A percentile compares a stretch with the other conserved stretches of the same genome.
Evolutionary conservation across 768 basidiomycete species (phyloP).

Genomic region (Phlegmacium glaucopus): DNA sequence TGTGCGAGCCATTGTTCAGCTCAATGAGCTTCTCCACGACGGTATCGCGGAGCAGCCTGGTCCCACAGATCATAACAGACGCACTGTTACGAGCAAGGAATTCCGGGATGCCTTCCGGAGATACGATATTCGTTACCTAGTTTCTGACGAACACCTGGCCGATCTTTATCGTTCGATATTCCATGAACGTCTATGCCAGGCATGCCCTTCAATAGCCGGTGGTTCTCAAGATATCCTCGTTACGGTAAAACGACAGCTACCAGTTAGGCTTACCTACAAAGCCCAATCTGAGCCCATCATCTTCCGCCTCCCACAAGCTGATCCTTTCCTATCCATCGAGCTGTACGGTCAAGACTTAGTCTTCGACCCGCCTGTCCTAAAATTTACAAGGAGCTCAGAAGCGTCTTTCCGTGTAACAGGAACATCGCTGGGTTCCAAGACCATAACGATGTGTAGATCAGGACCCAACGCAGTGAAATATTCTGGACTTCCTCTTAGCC

Average conservation of each 20-base stretch:
- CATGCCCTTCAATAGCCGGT: constrained; percentile 42
- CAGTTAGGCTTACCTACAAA: constrained; percentile 80
- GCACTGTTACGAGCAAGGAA: constrained; percentile 66
- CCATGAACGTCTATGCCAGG: constrained; percentile 69
- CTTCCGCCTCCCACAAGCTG: constrained; percentile 80
- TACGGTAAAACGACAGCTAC: constrained; percentile 70
- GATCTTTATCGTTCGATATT: constrained; percentile 79
- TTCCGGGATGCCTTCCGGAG: constrained; percentile 83
- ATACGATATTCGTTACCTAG: constrained; percentile 65
- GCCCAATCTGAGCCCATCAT: constrained; percentile 85
- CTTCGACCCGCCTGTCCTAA: constrained; percentile 84
- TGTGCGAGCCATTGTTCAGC: constrained; percentile 77
- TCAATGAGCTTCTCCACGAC: constrained; percentile 86
- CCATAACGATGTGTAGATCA: constrained; percentile 78
- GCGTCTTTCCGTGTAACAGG: constrained; percentile 91
- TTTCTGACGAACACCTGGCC: constrained; percentile 73
- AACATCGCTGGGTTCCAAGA: constrained; percentile 76
- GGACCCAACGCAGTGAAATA: constrained; percentile 85
- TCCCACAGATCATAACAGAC: constrained; percentile 47
- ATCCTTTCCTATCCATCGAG: constrained; percentile 79
- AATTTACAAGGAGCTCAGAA: constrained; percentile 73
- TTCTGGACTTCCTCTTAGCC: constrained; percentile 75
- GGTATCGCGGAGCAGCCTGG: constrained; percentile 63
- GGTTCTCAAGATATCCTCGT: constrained; percentile 51
- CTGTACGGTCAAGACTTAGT: constrained; percentile 83